A percentile compares a stretch with the other conserved stretches of the same genome.
Conservation (phyloP, 495 filamentous ascomycete species). For the Neurospora africana region DNA sequence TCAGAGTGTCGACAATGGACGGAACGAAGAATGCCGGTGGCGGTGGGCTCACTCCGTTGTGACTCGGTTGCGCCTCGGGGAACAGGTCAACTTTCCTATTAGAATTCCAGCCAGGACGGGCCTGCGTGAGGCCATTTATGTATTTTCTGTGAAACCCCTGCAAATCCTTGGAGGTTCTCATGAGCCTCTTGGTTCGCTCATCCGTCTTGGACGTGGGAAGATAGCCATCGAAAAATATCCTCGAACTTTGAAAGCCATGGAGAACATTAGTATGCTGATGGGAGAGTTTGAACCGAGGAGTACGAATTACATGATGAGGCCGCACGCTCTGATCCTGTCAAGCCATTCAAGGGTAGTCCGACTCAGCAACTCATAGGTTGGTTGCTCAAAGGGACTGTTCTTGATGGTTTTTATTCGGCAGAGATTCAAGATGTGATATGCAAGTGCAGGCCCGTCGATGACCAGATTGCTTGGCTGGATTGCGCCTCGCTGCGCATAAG, state of each 20-base stretch:
- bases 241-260: slow-evolving; percentile 23
- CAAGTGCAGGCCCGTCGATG: slow-evolving; percentile 68
- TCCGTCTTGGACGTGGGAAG: slow-evolving; percentile 39
- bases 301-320: slow-evolving; percentile 47
- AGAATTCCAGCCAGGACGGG: not conserved
- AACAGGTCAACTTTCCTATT: slow-evolving; percentile 10
- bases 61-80: slow-evolving; percentile 11
- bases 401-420: slow-evolving; percentile 32
- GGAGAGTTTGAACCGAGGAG: not conserved
- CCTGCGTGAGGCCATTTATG: slow-evolving; percentile 7
- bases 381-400: slow-evolving; percentile 37
- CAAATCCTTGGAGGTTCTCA: slow-evolving; percentile 13
- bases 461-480: slow-evolving; percentile 40
- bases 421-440: slow-evolving; percentile 55
- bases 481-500: slow-evolving; percentile 41
- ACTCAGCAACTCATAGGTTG: slow-evolving; percentile 52
- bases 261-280: slow-evolving; percentile 2
- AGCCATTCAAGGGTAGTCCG: slow-evolving; percentile 52
- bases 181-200: slow-evolving; percentile 20
- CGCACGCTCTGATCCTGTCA: slow-evolving; percentile 35
- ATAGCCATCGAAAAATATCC: slow-evolving; percentile 71
- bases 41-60: slow-evolving; percentile 25
- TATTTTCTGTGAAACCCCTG: slow-evolving; percentile 12
- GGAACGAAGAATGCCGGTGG: slow-evolving; percentile 57
- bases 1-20: slow-evolving; percentile 53